Evolutionary conservation across 148 eudicot species (phyloP).

Genomic region (Selenicereus undatus): DNA sequence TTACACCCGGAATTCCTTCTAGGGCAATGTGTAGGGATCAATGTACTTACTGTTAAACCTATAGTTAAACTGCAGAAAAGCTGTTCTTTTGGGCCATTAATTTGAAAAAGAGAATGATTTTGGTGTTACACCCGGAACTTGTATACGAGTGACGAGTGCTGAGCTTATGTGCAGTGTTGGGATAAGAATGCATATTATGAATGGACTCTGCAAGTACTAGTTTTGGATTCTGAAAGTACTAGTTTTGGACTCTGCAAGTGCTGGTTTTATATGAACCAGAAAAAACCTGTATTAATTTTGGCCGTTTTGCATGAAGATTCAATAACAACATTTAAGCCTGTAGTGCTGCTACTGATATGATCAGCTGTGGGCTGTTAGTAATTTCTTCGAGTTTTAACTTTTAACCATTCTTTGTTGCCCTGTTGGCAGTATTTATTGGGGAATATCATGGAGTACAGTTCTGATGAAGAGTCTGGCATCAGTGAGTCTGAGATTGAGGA

Average conservation of each 20-base stretch:
- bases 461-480: constrained; percentile 71
- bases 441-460: constrained; percentile 46
- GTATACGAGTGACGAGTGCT: not conserved
- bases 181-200: not conserved
- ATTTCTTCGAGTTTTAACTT: not conserved
- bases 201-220: not conserved
- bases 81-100: not conserved
- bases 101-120: not conserved
- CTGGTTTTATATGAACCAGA: not conserved
- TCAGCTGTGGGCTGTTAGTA: not conserved
- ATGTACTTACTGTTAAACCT: not conserved
- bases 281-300: not conserved
- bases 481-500: constrained; percentile 89
- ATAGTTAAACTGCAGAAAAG: not conserved
- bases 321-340: not conserved
- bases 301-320: not conserved
- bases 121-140: not conserved
- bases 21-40: not conserved
- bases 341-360: not conserved
- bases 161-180: not conserved
- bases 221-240: not conserved
- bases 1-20: not conserved
- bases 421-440: not conserved
- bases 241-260: not conserved
- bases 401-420: not conserved